These are phyloP conservation scores for Pleomassaria siparia DNA, from an alignment of 2,329 filamentous ascomycete genomes.

Conservation along the genomic window DNA sequence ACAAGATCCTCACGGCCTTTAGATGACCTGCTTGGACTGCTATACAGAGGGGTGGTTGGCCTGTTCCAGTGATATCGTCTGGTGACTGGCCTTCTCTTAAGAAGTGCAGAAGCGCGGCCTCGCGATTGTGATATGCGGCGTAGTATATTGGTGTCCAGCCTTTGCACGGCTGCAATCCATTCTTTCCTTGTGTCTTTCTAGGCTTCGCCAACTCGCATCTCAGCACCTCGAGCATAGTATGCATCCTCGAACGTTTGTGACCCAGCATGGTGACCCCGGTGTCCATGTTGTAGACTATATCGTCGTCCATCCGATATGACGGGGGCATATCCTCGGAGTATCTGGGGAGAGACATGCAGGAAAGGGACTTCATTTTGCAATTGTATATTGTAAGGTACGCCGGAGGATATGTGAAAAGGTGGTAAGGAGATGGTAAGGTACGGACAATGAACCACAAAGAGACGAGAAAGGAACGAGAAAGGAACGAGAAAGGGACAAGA, in stretches of 20 bases:
- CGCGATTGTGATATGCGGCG: constrained; percentile 33
- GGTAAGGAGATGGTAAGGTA: too few relatives aligned
- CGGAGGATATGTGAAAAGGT: too few relatives aligned
- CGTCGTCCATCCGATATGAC: constrained; percentile 14
- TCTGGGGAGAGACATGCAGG: constrained; percentile 17
- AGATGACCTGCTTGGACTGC: constrained; percentile 30
- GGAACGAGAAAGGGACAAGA: neutral
- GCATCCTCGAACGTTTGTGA: constrained; percentile 27
- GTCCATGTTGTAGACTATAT: constrained; percentile 14
- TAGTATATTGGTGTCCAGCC: constrained; percentile 35
- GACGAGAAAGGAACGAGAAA: too few relatives aligned
- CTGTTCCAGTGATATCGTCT: constrained; percentile 23
- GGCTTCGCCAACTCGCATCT: constrained; percentile 31
- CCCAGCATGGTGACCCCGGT: constrained; percentile 5
- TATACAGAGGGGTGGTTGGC: constrained; percentile 30
- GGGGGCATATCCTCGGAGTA: constrained; percentile 8
- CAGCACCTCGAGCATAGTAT: constrained; percentile 34
- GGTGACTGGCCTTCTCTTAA: constrained; percentile 29
- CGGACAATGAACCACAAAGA: too few relatives aligned
- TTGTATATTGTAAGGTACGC: too few relatives aligned
- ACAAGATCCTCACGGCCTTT: constrained; percentile 26
- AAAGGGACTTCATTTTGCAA: constrained; percentile 19
- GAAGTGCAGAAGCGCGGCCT: constrained; percentile 36
- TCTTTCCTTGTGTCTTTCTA: constrained; percentile 6
- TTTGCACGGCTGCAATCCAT: constrained; percentile 23